Base-by-base conservation (phyloP, 345 rosid species). In the Microcos paniculata region DNA sequence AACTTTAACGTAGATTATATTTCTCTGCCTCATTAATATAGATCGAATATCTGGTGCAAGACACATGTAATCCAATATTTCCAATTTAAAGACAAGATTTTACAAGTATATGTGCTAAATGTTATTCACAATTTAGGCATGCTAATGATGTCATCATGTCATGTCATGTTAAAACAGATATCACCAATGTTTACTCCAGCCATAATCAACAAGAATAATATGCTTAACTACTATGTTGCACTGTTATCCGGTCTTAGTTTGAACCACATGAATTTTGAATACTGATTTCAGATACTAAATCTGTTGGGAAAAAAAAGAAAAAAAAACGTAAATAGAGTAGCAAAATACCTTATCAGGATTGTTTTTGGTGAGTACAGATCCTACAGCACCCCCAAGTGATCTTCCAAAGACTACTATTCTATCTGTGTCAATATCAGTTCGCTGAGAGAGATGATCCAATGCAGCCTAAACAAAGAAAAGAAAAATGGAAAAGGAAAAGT, bases 351-450 rank as follows among this genome's bases (percentile, higher is more conserved):
- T 93, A 53, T 90, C 90, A 24, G 96, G 99, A 78, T 94, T 96
- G 85, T 90, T 96, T 87, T 87, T 92, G 57, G 95, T 81, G 70
- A 96, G 92, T 75, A 89, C 85, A 77, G 99, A 75, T 78, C 99
- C 99, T 61, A 96, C 99, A 43, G 99, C 99, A 82, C 99, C 99
- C 35, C 99, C 99, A 43, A 96, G 97, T 67, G 99, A 96, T 81
- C 99, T 91, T 81, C 99, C 99, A 79, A 96, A 96, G 1, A 96
- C 97, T 46, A 94, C 78, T 81, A 96, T 91, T 77, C 98, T 85
- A 74, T 96, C 88, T 43, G 95, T 86, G 83, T 94, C 99, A 84
- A 94, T 90, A 81, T 96, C 99, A 76, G 88, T 87, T 87, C 98
- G 87, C 82, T 89, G 90, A 77, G 63, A 82, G 62, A 96, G 98